A percentile compares a stretch with the other conserved stretches of the same genome.
Conservation (phyloP, 2,329 filamentous ascomycete species). For the Penicillium polonicum region DNA sequence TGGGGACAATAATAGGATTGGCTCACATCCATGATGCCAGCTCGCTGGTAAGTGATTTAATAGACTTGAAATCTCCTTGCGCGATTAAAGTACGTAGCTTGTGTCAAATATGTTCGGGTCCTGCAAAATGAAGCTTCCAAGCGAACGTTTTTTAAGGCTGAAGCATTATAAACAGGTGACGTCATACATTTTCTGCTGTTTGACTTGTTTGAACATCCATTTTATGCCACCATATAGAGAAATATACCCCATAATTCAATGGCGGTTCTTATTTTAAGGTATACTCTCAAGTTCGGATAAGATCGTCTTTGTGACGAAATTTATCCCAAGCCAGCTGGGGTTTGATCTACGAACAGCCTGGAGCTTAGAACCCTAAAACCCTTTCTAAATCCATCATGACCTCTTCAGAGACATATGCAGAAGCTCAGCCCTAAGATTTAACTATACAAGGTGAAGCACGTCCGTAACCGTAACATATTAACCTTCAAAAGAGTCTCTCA, state of each 20-base stretch:
- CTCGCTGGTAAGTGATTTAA: not conserved
- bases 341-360: no score
- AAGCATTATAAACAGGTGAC: slow-evolving; percentile 8
- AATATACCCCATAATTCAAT: not conserved
- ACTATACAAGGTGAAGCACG: no score
- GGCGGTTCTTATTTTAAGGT: no score
- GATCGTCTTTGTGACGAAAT: no score
- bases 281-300: no score
- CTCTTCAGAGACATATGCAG: no score
- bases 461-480: no score
- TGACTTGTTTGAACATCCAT: slow-evolving; percentile 5
- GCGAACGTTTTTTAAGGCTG: slow-evolving; percentile 1
- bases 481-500: no score
- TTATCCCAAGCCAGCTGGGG: no score
- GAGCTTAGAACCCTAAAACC: no score
- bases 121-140: not conserved
- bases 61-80: not conserved
- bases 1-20: not conserved
- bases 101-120: not conserved
- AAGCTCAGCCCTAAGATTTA: no score
- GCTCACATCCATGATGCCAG: slow-evolving; percentile 14
- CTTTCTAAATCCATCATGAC: no score
- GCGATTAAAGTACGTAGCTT: not conserved
- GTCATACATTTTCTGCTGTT: slow-evolving; percentile 7
- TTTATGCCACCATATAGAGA: not conserved